Conservation (phyloP, 495 filamentous ascomycete species). For the Penicillium herquei region DNA sequence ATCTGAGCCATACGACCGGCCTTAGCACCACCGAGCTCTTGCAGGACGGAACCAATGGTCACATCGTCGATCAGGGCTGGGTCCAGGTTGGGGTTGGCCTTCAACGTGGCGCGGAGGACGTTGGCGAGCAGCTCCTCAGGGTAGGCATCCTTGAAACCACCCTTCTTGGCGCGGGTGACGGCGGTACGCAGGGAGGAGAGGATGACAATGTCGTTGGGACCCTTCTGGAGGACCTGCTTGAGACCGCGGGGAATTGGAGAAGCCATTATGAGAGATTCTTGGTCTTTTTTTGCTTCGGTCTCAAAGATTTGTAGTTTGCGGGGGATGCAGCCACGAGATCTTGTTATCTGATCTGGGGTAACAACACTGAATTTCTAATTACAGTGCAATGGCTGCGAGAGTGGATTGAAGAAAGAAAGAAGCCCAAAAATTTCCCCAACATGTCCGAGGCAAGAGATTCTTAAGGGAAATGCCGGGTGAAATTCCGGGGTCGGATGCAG, state of each 20-base stretch:
- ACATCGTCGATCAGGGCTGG: conserved; percentile 74
- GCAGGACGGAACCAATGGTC: conserved; percentile 81
- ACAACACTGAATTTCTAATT: not conserved
- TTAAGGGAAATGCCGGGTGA: conserved; percentile 28
- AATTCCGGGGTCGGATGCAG: conserved; percentile 37
- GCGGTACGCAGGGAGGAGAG: conserved; percentile 85
- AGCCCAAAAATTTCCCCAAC: conserved; percentile 10
- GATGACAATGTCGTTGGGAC: conserved; percentile 81
- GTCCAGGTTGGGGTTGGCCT: conserved; percentile 71
- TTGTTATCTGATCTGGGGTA: not conserved
- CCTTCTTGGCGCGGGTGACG: conserved; percentile 77
- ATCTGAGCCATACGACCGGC: conserved; percentile 88
- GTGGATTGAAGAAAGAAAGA: conserved; percentile 6
- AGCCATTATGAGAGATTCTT: conserved; percentile 39
- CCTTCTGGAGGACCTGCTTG: conserved; percentile 74
- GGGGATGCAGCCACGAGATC: not conserved
- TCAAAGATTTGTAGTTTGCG: not conserved
- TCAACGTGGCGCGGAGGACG: conserved; percentile 80
- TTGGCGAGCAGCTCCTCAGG: conserved; percentile 82
- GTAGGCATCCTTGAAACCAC: conserved; percentile 82
- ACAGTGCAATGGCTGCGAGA: not conserved
- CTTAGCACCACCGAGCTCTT: conserved; percentile 88
- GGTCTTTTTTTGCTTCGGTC: not conserved
- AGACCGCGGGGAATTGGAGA: conserved; percentile 62
- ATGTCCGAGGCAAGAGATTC: conserved; percentile 12